Evolutionary conservation across 768 basidiomycete genomes (phyloP).

Genomic region (Cubamyces sp.): DNA sequence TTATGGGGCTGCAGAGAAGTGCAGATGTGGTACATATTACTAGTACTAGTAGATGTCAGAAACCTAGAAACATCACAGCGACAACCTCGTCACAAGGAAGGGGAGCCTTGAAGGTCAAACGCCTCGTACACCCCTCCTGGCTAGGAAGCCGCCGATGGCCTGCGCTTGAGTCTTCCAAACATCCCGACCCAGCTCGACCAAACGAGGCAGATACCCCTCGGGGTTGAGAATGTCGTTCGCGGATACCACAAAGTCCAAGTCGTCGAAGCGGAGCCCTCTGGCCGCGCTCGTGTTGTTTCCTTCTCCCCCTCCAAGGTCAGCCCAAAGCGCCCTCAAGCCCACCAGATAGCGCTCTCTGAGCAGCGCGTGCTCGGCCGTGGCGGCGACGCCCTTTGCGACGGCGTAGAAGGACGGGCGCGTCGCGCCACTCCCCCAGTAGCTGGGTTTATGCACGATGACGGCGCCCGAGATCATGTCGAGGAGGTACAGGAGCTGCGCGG

Average conservation of each 20-base stretch:
- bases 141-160: not conserved
- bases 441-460: conserved; percentile 6
- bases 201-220: not conserved
- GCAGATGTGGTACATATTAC: too few species aligned
- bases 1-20: too few species aligned
- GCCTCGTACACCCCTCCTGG: not conserved
- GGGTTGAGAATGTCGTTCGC: not conserved
- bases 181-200: not conserved
- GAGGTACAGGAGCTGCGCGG: conserved; percentile 14
- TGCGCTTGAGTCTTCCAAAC: conserved; percentile 7
- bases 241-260: conserved; percentile 3
- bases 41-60: too few species aligned
- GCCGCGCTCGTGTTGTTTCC: not conserved
- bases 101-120: not conserved
- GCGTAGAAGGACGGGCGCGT: conserved; percentile 7
- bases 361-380: not conserved
- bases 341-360: not conserved
- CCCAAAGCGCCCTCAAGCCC: conserved; percentile 1
- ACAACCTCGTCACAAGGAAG: not conserved
- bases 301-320: not conserved
- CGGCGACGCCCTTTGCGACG: conserved; percentile 9
- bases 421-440: not conserved
- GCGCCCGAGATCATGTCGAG: conserved; percentile 5
- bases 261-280: not conserved
- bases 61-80: not conserved